These are phyloP conservation scores for Microsporum canis DNA, from an alignment of 2,329 filamentous ascomycete species.

Conservation along the genomic window DNA sequence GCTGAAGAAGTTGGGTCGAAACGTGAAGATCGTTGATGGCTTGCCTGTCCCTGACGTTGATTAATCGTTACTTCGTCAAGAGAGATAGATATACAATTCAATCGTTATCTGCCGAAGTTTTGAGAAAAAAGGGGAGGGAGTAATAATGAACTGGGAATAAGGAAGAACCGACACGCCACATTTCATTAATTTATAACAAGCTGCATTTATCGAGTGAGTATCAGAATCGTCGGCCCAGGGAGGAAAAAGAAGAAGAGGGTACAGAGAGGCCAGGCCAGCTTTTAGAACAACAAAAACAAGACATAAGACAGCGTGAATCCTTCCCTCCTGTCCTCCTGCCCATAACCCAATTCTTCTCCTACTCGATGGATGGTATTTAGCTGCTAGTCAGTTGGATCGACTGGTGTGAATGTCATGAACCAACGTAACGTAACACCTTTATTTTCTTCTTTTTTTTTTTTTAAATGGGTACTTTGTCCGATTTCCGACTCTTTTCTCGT, in stretches of 20 bases:
- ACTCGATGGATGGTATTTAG: neutral
- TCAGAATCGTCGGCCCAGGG: neutral
- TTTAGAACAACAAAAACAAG: neutral
- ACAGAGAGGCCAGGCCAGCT: neutral
- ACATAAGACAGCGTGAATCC: neutral
- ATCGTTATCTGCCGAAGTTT: no score
- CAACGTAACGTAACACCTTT: neutral
- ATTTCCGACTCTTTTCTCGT: slow-evolving; percentile 2
- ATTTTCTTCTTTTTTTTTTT: neutral
- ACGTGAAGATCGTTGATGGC: slow-evolving; percentile 63
- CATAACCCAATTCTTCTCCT: neutral
- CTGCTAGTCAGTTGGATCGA: neutral
- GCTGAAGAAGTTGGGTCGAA: slow-evolving; percentile 53
- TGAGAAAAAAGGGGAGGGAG: neutral
- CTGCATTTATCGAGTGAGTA: slow-evolving; percentile 2
- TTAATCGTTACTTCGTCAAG: slow-evolving; percentile 19
- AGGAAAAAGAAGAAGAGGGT: neutral
- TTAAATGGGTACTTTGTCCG: neutral
- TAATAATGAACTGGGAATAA: neutral
- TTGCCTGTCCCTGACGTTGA: slow-evolving; percentile 62
- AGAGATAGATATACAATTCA: neutral
- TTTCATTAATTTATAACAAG: slow-evolving; percentile 2
- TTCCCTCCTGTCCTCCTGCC: neutral
- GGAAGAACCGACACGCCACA: neutral
- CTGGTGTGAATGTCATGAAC: neutral